Evolutionary conservation across 2,329 filamentous ascomycete species (phyloP), one percentile per base, ranked within the genome.

Genomic region (Penicillium sp.): DNA sequence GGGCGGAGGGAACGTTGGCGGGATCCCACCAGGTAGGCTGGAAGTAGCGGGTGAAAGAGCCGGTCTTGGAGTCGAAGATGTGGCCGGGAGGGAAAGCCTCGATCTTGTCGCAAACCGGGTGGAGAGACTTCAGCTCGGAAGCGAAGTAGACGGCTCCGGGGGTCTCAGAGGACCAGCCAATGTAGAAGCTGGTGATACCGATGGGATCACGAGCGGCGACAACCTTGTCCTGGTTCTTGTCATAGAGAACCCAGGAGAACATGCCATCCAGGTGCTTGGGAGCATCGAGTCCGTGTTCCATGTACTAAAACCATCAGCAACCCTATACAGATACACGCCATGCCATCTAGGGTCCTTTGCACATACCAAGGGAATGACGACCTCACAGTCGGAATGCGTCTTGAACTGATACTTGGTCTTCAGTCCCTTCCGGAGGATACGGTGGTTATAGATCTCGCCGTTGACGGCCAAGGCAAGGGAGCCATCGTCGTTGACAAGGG

Each of bases 381-480:
- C 91, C 74, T 98, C 93, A 74, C 93, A 98, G 68, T 98, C 93
- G 32, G 91, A 97, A 67, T 93, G 86, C 58, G 93, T 98, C 83
- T 96, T 96, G 83, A 97, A 98, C 72, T 90, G 84, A 73, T 96
- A 96, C 33, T 83, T 80, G 53, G 77, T 82, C 74, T 88, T 88
- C 63, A 96, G 77, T 62, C 77, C 77, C 75, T 96, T 96, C 68
- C 93, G 85, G 65, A 98, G 79, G 65, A 95, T 81, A 68, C 91
- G 87, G 76, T 98, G 93, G 83, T 98, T 98, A 80, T 98, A 98
- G 70, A 98, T 98, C 72, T 98, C 93, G 73, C 93, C 93, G 73
- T 98, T 98, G 81, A 97, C 93, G 58, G 93, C 91, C 54, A 98
- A 82, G 57, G 91, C 84, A 64, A 98, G 84, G 63, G 79, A 85